These are phyloP conservation scores for Pulveroboletus sp. DNA, from an alignment of 768 basidiomycete genomes.

Conservation along the genomic window DNA sequence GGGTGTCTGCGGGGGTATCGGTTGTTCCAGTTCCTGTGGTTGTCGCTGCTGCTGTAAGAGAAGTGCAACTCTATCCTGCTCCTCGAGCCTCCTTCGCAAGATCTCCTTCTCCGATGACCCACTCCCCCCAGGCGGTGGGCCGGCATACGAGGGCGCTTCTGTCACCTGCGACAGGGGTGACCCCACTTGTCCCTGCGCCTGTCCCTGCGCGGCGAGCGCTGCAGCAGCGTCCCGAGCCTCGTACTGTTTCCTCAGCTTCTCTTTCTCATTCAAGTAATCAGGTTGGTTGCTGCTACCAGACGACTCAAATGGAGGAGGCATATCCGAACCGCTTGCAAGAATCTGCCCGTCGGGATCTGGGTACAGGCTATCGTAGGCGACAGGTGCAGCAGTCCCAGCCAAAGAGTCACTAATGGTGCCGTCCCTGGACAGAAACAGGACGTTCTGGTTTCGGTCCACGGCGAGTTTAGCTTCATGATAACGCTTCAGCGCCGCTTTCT, in stretches of 20 bases:
- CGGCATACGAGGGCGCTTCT: conserved; percentile 22
- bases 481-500: conserved; percentile 63
- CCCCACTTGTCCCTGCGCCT: conserved; percentile 1
- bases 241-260: conserved; percentile 55
- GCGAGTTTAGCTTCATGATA: conserved; percentile 72
- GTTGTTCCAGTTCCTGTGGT: conserved; percentile 8
- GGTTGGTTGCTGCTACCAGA: conserved; percentile 34
- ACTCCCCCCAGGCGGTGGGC: conserved; percentile 19
- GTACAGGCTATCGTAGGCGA: conserved; percentile 61
- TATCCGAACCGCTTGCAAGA: conserved; percentile 26
- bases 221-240: conserved; percentile 66
- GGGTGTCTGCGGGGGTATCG: conserved; percentile 22
- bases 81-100: conserved; percentile 51
- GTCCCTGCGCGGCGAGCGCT: conserved; percentile 30
- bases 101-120: conserved; percentile 52
- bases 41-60: conserved; percentile 15
- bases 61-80: conserved; percentile 43
- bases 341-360: conserved; percentile 34
- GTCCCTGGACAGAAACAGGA: conserved; percentile 21
- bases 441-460: conserved; percentile 55
- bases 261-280: conserved; percentile 58
- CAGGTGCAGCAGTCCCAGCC: conserved; percentile 35
- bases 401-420: conserved; percentile 18
- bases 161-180: conserved; percentile 16
- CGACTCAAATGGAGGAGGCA: conserved; percentile 53